phyloP scores from a whole-genome alignment of 2,329 filamentous ascomycete species.

The Ampelomyces quisqualis region DNA sequence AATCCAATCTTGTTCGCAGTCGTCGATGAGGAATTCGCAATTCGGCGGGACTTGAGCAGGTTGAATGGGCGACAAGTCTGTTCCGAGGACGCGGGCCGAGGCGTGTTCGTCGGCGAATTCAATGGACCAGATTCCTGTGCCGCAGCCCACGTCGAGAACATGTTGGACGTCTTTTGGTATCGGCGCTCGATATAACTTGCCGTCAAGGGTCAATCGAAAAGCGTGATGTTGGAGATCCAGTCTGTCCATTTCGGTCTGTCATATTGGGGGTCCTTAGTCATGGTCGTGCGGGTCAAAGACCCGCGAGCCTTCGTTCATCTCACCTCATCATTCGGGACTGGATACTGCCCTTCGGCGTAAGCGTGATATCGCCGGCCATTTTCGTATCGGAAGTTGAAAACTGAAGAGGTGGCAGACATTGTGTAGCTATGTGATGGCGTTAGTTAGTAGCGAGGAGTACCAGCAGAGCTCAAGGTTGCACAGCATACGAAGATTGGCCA shows the following conservation, averaged over 20 bases:
- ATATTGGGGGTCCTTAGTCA: conserved; percentile 4
- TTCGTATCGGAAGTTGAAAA: conserved; percentile 35
- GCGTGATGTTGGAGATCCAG: conserved; percentile 39
- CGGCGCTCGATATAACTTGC: conserved; percentile 31
- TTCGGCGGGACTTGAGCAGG: conserved; percentile 35
- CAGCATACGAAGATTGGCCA: conserved; percentile 20
- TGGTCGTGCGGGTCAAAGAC: background rate
- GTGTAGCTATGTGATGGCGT: conserved; percentile 20
- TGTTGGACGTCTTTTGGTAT: conserved; percentile 29
- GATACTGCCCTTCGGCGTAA: conserved; percentile 35
- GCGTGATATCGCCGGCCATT: conserved; percentile 37
- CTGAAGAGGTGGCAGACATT: conserved; percentile 34
- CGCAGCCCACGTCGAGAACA: conserved; percentile 38
- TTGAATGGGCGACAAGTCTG: conserved; percentile 40
- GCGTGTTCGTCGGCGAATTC: conserved; percentile 38
- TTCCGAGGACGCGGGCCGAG: conserved; percentile 36
- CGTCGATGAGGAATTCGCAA: conserved; percentile 40
- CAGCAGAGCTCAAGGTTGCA: background rate
- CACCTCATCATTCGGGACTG: conserved; percentile 38
- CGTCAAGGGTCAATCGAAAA: conserved; percentile 37
- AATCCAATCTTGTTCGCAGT: conserved; percentile 55
- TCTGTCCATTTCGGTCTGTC: conserved; percentile 30
- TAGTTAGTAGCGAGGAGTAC: background rate
- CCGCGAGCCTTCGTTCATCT: background rate
- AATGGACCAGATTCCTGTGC: conserved; percentile 39